phyloP scores from a whole-genome alignment of 805 yeast species.

The Metschnikowia lachancei region DNA sequence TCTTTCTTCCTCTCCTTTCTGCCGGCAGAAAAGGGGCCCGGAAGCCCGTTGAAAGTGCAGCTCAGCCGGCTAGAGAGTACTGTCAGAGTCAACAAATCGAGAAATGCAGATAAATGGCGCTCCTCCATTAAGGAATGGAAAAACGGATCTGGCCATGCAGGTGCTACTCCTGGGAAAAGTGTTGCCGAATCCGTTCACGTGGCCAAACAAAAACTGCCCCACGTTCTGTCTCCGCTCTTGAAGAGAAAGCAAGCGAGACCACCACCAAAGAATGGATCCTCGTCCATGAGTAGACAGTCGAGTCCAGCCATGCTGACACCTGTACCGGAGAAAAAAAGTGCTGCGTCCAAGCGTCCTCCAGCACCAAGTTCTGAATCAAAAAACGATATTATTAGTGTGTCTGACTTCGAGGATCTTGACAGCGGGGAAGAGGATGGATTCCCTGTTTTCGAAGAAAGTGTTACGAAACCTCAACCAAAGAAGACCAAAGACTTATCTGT shows the following conservation, averaged over 20 bases:
- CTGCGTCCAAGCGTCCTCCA: slow-evolving; percentile 22
- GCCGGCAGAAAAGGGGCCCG: slow-evolving; percentile 15
- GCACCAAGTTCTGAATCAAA: slow-evolving; percentile 10
- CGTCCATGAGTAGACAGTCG: background rate
- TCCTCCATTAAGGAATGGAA: slow-evolving; percentile 19
- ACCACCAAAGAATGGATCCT: background rate
- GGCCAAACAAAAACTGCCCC: slow-evolving; percentile 1
- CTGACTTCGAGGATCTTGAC: slow-evolving; percentile 39
- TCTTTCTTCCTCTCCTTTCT: slow-evolving; percentile 30
- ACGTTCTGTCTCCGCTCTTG: slow-evolving; percentile 9
- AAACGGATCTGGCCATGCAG: background rate
- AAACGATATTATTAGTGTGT: slow-evolving; percentile 30
- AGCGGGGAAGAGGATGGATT: slow-evolving; percentile 11
- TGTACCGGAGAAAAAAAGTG: background rate
- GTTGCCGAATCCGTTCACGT: background rate
- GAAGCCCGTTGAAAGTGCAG: slow-evolving; percentile 4
- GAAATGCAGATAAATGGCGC: slow-evolving; percentile 33
- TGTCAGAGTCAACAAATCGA: slow-evolving; percentile 36
- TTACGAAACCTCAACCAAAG: background rate
- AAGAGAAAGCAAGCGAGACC: slow-evolving; percentile 1
- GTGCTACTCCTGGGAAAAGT: background rate
- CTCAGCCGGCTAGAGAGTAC: slow-evolving; percentile 31
- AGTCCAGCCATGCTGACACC: background rate
- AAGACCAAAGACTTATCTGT: background rate
- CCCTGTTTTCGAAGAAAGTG: slow-evolving; percentile 1